Base-by-base conservation (phyloP, 176 grass and related monocot genomes). In the Puya raimondii region DNA sequence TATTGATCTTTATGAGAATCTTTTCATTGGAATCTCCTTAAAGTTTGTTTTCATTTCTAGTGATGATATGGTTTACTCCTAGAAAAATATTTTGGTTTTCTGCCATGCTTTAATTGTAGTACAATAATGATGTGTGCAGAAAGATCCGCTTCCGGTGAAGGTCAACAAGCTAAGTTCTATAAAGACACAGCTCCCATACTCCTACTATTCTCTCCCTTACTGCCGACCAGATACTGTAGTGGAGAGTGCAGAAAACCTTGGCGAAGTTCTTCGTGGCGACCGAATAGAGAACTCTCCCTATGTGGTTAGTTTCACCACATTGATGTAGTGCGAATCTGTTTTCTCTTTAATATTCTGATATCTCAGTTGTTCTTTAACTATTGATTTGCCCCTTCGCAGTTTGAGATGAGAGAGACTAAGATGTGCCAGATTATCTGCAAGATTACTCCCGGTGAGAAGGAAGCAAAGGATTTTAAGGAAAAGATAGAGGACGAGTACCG, bases 401-500 rank as follows among this genome's bases (percentile, higher is more conserved):
- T 90, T 82, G 86, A 95, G 80, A 94, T 87, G 86, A 77, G 86
- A 78, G 90, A 87, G 66, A 78, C 90, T 67, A 74, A 94, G 81
- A 82, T 90, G 91, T 90, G 91, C 58, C 91, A 87, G 23, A 82
- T 95, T 64, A 81, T 87, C 2, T 95, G 91, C 81, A 95, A 90
- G 69, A 89, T 85, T 63, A 77, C 80, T 42, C 78, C 90, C 54
- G 69, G 72, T 25, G 81, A 90, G 52, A 90, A 90, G 68, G 83
- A 90, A 78, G 91, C 81, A 15, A 90, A 95, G 69, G 53, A 82
- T 72, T 81, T 95, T 47, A 90, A 87, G 72, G 91, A 95, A 73
- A 95, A 95, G 77, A 95, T 95, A 71, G 91, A 95, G 53, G 91
- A 95, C 6, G 91, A 95, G 65, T 95, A 95, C 72, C 84, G 81